Conservation (phyloP, 2,329 filamentous ascomycete species). For the Monosporascus sp. region DNA sequence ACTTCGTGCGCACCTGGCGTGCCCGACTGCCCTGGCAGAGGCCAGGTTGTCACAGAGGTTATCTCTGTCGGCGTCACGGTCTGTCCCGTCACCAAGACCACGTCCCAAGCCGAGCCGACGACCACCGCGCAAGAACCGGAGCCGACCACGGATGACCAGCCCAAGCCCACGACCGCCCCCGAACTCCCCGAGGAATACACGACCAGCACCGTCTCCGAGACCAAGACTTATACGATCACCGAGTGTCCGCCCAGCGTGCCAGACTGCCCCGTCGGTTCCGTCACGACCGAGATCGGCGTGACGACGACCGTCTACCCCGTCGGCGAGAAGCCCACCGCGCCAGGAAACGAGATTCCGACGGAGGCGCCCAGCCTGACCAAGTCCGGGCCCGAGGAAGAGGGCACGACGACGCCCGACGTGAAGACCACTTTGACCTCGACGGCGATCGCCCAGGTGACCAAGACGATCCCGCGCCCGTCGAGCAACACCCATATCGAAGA, state of each 20-base stretch:
- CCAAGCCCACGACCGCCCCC: slow-evolving; percentile 4
- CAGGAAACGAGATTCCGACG: background rate
- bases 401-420: background rate
- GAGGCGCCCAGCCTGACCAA: background rate
- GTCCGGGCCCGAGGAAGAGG: background rate
- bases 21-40: slow-evolving; percentile 13
- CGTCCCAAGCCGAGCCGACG: background rate
- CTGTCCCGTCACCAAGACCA: slow-evolving; percentile 10
- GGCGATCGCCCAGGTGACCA: background rate
- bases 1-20: slow-evolving; percentile 13
- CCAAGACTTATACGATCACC: slow-evolving; percentile 27
- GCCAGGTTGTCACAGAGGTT: slow-evolving; percentile 17
- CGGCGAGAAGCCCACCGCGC: slow-evolving; percentile 6
- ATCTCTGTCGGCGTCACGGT: slow-evolving; percentile 20
- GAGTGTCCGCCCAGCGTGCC: slow-evolving; percentile 23
- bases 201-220: slow-evolving; percentile 23
- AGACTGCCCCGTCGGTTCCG: slow-evolving; percentile 22
- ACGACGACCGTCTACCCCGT: slow-evolving; percentile 30
- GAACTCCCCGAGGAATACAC: slow-evolving; percentile 9
- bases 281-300: slow-evolving; percentile 24
- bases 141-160: background rate
- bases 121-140: background rate
- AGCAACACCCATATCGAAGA: background rate
- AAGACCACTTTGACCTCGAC: background rate
- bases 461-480: background rate